phyloP scores from a whole-genome alignment of 805 yeast genomes.

The Cyberlindnera euphorbiae region DNA sequence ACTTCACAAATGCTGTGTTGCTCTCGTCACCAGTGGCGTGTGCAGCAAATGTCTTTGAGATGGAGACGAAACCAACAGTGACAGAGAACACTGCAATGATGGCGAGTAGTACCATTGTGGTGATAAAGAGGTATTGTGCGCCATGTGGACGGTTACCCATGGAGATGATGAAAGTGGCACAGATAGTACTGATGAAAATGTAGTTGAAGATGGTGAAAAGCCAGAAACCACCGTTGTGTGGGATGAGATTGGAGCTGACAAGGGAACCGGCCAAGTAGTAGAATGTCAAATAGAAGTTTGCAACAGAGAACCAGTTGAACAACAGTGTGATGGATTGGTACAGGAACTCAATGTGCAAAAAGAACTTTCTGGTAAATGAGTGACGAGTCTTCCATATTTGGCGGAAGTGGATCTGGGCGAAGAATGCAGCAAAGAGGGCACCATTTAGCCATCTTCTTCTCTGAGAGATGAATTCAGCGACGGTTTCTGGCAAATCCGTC shows the following conservation, averaged over 20 bases:
- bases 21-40: slow-evolving; percentile 24
- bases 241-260: slow-evolving; percentile 43
- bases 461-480: slow-evolving; percentile 92
- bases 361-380: slow-evolving; percentile 70
- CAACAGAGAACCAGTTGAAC: slow-evolving; percentile 89
- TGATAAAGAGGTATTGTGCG: slow-evolving; percentile 70
- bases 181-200: slow-evolving; percentile 72
- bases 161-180: slow-evolving; percentile 86
- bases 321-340: slow-evolving; percentile 77
- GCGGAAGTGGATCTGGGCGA: slow-evolving; percentile 78
- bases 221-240: slow-evolving; percentile 73
- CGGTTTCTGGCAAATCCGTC: slow-evolving; percentile 93
- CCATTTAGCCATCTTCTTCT: slow-evolving; percentile 99
- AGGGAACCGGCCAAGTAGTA: slow-evolving; percentile 90
- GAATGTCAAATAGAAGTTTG: slow-evolving; percentile 89
- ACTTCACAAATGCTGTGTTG: slow-evolving; percentile 57
- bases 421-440: slow-evolving; percentile 93
- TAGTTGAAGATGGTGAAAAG: slow-evolving; percentile 84
- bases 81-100: slow-evolving; percentile 79
- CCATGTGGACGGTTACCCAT: slow-evolving; percentile 99
- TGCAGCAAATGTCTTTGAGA: slow-evolving; percentile 45
- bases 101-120: slow-evolving; percentile 67
- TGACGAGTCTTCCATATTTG: slow-evolving; percentile 90
- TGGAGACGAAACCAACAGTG: slow-evolving; percentile 77
- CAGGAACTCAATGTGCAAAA: slow-evolving; percentile 80